Evolutionary conservation across 176 grass and related monocot species (phyloP), one percentile per base, ranked within the genome.

Genomic region (Cocos nucifera): DNA sequence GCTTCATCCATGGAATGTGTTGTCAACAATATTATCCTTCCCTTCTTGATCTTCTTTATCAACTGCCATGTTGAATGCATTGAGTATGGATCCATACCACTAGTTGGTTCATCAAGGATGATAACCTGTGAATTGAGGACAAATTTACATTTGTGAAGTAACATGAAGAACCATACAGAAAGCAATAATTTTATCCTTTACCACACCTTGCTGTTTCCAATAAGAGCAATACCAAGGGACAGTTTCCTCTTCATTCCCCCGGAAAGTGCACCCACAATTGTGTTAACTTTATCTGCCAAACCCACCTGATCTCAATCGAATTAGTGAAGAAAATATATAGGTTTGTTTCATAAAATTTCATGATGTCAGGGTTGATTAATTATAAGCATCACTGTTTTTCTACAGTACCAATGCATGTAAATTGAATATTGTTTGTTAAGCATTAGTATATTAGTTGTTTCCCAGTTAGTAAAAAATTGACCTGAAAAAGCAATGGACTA

Each of bases 51-150:
- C 32, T 71, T 81, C 50, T 81, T 81, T 57, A 81, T 75, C 57
- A 81, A 50, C 53, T 81, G 78, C 78, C 78, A 81, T 63, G 78
- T 81, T 53, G 78, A 81, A 63, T 12, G 20, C 78, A 81, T 81
- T 26, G 78, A 81, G 65, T 81, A 81, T 59, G 78, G 78, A 81
- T 81, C 78, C 78, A 81, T 81, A 39, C 78, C 78, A 52, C 78
- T 81, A 21, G 78, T 81, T 65, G 78, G 78, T 75, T 81, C 78
- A 63, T 81, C 78, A 73, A 81, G 65, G 56, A 81, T 81, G 24
- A 81, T 59, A 23, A 81, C 72, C 78, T 81, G 25, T 22, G 70
- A 28, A 51, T 19, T 54, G 23, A 10, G 59, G 17, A 15, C 15
- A 19, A 73, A 67, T 51, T 57, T 64, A 59, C 23, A 39, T 63